A percentile compares a stretch with the other conserved stretches of the same genome.
Conservation (phyloP, 306 rosid species). For the Adenanthera pavonina region DNA sequence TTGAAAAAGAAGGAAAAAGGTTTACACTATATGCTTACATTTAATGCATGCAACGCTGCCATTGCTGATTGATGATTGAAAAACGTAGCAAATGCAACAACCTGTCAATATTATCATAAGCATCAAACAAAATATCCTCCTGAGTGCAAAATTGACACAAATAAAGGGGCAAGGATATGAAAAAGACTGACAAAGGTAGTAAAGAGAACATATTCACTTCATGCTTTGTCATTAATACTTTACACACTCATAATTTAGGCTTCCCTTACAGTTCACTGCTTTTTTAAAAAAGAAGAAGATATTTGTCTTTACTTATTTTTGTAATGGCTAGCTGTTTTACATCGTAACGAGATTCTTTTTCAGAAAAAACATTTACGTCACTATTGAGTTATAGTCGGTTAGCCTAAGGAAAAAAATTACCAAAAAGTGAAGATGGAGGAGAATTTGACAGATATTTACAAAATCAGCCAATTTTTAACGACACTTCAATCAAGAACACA, state of each 20-base stretch:
- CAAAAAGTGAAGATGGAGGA: background rate
- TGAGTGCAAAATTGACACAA: background rate
- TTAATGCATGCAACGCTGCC: conserved; percentile 75
- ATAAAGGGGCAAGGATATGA: background rate
- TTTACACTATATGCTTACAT: conserved; percentile 57
- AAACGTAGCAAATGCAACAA: conserved; percentile 94
- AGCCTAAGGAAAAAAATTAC: background rate
- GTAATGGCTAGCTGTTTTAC: background rate
- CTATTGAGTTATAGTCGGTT: background rate
- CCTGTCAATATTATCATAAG: conserved; percentile 54
- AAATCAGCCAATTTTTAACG: background rate
- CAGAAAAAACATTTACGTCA: background rate
- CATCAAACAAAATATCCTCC: conserved; percentile 2
- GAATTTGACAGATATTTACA: background rate
- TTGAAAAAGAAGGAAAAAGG: background rate
- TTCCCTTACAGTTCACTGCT: background rate
- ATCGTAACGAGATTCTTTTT: background rate
- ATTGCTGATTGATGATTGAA: conserved; percentile 88
- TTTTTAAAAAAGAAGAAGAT: background rate
- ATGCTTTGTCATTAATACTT: background rate
- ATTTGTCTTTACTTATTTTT: background rate
- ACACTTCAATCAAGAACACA: background rate
- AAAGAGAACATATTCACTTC: background rate
- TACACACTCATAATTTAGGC: background rate
- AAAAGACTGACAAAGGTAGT: background rate